Evolutionary conservation across 805 yeast species (phyloP).

Genomic region (Huiozyma sinensis): DNA sequence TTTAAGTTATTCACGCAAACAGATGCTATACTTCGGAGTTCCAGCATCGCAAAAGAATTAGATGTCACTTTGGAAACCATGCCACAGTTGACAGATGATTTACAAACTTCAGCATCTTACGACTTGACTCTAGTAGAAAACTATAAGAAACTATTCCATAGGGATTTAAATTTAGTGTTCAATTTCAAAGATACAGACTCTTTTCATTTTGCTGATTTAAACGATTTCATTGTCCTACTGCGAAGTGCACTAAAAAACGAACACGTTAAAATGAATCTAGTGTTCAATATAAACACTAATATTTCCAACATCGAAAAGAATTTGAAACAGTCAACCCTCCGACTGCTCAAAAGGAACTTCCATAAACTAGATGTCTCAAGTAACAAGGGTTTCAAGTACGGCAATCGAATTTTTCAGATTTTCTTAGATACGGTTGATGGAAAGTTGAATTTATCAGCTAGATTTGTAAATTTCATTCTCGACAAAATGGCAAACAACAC

Average conservation of each 20-base stretch:
- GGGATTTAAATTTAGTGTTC: conserved; percentile 19
- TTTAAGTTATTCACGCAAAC: conserved; percentile 22
- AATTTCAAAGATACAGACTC: conserved; percentile 28
- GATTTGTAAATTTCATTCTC: conserved; percentile 22
- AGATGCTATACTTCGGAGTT: conserved; percentile 8
- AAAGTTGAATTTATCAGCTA: conserved; percentile 23
- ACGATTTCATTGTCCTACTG: conserved; percentile 20
- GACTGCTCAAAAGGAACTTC: conserved; percentile 21
- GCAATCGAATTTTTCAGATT: conserved; percentile 25
- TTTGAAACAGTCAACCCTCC: conserved; percentile 23
- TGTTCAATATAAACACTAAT: conserved; percentile 26
- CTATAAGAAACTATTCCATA: conserved; percentile 19
- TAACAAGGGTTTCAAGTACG: conserved; percentile 25
- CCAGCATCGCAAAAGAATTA: not conserved
- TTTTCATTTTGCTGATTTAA: conserved; percentile 18
- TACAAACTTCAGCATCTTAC: conserved; percentile 16
- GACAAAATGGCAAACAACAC: conserved; percentile 26
- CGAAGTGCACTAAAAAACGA: conserved; percentile 20
- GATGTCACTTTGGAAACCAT: conserved; percentile 4
- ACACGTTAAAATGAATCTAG: conserved; percentile 19
- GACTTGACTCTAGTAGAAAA: conserved; percentile 26
- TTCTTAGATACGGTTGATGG: conserved; percentile 28
- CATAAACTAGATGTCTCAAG: conserved; percentile 24
- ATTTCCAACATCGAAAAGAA: conserved; percentile 26
- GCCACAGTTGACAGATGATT: conserved; percentile 2